A percentile compares a stretch with the other conserved stretches of the same genome.
phyloP scores from a whole-genome alignment of 179 eudicot species.

The Nepenthes alata region DNA sequence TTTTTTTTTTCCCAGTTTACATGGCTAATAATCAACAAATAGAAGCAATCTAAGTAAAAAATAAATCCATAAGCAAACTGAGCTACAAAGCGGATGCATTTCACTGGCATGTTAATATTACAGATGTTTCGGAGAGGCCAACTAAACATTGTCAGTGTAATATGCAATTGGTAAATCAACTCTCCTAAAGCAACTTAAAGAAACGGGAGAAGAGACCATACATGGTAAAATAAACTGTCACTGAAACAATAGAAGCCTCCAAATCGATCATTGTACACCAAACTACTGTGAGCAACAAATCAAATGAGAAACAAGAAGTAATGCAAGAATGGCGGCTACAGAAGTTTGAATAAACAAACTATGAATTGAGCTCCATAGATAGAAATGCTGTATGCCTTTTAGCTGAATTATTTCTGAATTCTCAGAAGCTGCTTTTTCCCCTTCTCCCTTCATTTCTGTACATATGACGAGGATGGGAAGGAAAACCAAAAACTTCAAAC shows the following conservation, averaged over 20 bases:
- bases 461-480: neutral
- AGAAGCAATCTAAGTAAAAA: no score
- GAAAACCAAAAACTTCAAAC: conserved; percentile 4
- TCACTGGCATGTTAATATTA: no score
- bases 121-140: no score
- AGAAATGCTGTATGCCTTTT: neutral
- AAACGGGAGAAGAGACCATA: no score
- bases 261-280: neutral
- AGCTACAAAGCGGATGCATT: no score
- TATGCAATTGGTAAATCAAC: no score
- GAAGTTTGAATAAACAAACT: neutral
- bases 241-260: neutral
- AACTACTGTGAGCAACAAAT: neutral
- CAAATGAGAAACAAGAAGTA: neutral
- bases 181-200: no score
- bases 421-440: neutral
- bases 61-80: no score
- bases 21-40: no score
- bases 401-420: neutral
- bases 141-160: no score
- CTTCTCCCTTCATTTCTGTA: neutral
- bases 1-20: no score
- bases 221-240: no score
- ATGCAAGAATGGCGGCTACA: neutral
- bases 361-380: neutral